These are phyloP conservation scores for Rubia tinctorum DNA, from an alignment of 305 asterid genomes.

Conservation along the genomic window DNA sequence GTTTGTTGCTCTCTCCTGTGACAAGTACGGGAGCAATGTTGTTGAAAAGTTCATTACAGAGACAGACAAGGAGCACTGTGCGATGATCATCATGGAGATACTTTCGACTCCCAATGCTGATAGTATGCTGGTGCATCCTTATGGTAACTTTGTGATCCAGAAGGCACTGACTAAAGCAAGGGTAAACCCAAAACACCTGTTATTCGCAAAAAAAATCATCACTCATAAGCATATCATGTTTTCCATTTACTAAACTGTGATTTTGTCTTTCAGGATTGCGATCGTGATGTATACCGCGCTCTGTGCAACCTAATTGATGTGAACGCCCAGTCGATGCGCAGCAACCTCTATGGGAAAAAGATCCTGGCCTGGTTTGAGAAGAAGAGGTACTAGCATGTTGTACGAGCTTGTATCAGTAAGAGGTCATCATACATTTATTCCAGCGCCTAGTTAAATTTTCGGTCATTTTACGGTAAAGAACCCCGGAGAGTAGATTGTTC, in stretches of 20 bases:
- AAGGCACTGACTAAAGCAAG: slow-evolving; percentile 44
- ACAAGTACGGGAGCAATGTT: slow-evolving; percentile 68
- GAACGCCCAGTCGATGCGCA: slow-evolving; percentile 46
- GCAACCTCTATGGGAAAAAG: slow-evolving; percentile 61
- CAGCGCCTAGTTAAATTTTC: not conserved
- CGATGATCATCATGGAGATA: slow-evolving; percentile 41
- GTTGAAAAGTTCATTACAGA: slow-evolving; percentile 50
- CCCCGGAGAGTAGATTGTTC: not conserved
- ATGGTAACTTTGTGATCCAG: slow-evolving; percentile 69
- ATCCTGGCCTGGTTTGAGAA: slow-evolving; percentile 48
- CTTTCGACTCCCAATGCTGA: slow-evolving; percentile 34
- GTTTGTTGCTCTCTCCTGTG: slow-evolving; percentile 43
- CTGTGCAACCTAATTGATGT: slow-evolving; percentile 30
- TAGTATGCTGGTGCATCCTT: slow-evolving; percentile 54
- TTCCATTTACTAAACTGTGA: not conserved
- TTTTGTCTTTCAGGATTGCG: slow-evolving; percentile 41
- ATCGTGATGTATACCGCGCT: slow-evolving; percentile 10
- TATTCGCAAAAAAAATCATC: not conserved
- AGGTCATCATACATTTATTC: not conserved
- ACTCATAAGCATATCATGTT: not conserved
- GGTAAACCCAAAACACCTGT: slow-evolving; percentile 24
- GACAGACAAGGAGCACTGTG: slow-evolving; percentile 27
- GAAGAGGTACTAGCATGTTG: slow-evolving; percentile 26
- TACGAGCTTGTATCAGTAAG: slow-evolving; percentile 19
- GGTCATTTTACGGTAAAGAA: not conserved